phyloP scores from a whole-genome alignment of 108 stramenopile genomes.

The Nitzschia sp. region DNA sequence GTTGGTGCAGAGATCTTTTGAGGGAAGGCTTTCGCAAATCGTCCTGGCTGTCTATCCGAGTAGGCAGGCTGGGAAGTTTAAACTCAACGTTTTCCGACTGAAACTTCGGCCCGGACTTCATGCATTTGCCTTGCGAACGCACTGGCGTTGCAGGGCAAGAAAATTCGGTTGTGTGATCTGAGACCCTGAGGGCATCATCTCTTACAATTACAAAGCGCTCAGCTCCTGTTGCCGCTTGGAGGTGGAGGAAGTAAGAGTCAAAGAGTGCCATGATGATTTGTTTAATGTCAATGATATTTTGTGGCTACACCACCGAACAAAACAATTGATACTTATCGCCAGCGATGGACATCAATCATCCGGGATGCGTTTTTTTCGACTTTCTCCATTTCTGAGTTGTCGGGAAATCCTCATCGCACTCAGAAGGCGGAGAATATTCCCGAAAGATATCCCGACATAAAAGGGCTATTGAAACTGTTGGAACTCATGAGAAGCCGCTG shows the following conservation, averaged over 20 bases:
- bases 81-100: not conserved
- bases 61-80: not conserved
- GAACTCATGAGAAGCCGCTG: no score
- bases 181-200: not conserved
- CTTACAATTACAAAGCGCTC: constrained; percentile 1
- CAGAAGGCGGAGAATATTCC: no score
- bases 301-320: no score
- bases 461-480: no score
- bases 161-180: not conserved
- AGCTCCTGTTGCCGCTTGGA: constrained; percentile 12
- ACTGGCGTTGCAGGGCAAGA: not conserved
- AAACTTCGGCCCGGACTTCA: not conserved
- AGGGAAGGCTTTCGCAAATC: not conserved
- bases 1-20: not conserved
- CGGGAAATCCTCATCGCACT: not conserved
- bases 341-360: no score
- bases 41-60: not conserved
- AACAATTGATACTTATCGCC: no score
- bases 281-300: not conserved
- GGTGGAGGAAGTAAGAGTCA: constrained; percentile 11
- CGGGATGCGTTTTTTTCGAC: no score
- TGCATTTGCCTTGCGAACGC: not conserved
- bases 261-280: constrained; percentile 10
- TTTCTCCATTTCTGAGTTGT: not conserved
- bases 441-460: no score